Base-by-base conservation (phyloP, 495 filamentous ascomycete species). In the Aspergillus avenaceus region DNA sequence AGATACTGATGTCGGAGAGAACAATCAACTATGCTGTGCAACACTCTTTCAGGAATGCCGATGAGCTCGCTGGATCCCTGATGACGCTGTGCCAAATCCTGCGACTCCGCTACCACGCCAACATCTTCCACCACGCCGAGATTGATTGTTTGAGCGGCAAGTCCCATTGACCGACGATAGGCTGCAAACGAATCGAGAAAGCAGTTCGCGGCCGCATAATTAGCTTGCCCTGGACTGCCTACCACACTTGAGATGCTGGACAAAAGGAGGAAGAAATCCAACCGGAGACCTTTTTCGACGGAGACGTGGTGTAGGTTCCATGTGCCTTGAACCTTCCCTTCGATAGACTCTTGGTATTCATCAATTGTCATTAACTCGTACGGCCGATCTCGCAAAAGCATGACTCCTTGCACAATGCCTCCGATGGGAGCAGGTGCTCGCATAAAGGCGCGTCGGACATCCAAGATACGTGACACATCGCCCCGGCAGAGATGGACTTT, bases 241-340 rank as follows among this genome's bases (percentile, higher is more conserved):
- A 50, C 36, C 2, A 55, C 25, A 23, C 53, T 46, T 12, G 47
- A 50, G 4, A 50, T 45, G 34, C 53, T 55, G 31, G 53, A 55
- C 1, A 55, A 23, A 2, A 45, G 24, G 16, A 46, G 34, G 42
- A 55, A 55, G 34, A 55, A 55, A 12, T 55, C 53, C 21, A 55
- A 23, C 0, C 18, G 18, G 0, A 42, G 32, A 1, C 25, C 16
- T 8, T 14, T 32, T 28, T 55, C 47, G 8, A 46, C 21, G 3
- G 47, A 34, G 11, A 43, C 53, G 32, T 47, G 14, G 37, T 55
- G 53, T 26, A 55, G 32, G 16, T 50, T 50, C 42, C 47, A 55
- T 7, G 53, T 45, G 2, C 53, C 53, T 19, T 50, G 41, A 1
- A 55, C 34, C 22, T 55, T 55, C 4, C 25, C 24, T 11, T 32